These are phyloP conservation scores for Filosporella fistucella DNA, from an alignment of 495 filamentous ascomycete genomes.

Conservation along the genomic window DNA sequence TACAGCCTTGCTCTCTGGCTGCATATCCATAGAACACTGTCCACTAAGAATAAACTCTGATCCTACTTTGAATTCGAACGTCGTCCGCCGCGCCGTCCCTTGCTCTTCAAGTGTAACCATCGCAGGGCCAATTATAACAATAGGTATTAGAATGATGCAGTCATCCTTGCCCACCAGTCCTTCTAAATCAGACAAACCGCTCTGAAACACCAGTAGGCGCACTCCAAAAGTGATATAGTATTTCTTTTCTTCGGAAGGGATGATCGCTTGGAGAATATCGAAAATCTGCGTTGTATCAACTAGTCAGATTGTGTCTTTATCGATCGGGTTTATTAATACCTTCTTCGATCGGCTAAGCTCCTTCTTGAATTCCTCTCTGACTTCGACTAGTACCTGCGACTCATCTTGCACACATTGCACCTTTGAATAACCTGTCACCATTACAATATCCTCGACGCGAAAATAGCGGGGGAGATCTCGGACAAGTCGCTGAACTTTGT, in stretches of 20 bases:
- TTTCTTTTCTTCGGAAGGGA: not conserved
- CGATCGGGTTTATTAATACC: not conserved
- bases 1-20: not conserved
- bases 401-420: not conserved
- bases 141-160: not conserved
- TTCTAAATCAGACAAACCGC: not conserved
- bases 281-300: not conserved
- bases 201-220: not conserved
- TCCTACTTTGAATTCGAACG: not conserved
- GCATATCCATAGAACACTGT: not conserved
- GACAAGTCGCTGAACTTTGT: not conserved
- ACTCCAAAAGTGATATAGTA: not conserved
- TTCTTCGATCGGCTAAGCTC: not conserved
- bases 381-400: not conserved
- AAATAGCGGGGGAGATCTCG: not conserved
- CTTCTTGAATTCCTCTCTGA: not conserved
- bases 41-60: not conserved
- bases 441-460: not conserved
- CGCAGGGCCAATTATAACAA: not conserved
- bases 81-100: not conserved
- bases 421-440: not conserved
- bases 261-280: not conserved
- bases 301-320: not conserved
- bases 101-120: not conserved
- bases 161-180: not conserved